Conservation (phyloP, 345 rosid genomes). For the Brassica juncea region DNA sequence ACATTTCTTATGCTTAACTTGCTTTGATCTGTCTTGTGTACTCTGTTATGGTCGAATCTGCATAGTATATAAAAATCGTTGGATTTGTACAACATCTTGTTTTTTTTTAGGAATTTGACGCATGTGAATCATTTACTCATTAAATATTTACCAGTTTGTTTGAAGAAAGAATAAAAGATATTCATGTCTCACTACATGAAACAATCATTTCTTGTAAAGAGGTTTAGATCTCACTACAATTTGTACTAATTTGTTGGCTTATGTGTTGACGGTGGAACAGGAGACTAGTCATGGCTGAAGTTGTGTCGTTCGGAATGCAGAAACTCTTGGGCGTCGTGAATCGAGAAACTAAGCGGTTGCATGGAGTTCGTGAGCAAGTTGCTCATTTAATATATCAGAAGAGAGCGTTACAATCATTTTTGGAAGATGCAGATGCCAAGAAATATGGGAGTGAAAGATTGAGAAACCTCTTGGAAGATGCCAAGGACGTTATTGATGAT, state of each 20-base stretch:
- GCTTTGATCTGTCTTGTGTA: not conserved
- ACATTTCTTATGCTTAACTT: not conserved
- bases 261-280: not conserved
- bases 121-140: not conserved
- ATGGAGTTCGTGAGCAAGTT: not conserved
- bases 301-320: constrained; percentile 13
- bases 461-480: constrained; percentile 5
- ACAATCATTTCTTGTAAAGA: not conserved
- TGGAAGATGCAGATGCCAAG: not conserved
- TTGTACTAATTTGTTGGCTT: not conserved
- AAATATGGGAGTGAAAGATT: not conserved
- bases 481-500: constrained; percentile 29
- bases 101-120: not conserved
- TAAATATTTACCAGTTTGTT: too few relatives aligned
- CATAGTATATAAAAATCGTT: not conserved
- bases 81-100: not conserved
- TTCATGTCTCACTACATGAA: not conserved
- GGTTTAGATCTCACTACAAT: not conserved
- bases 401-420: not conserved
- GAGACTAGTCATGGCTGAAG: constrained; percentile 1
- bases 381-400: not conserved
- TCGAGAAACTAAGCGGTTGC: constrained; percentile 8
- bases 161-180: too few relatives aligned
- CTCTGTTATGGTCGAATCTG: not conserved
- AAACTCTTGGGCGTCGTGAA: constrained; percentile 30